These are phyloP conservation scores for Fusarium metavorans DNA, from an alignment of 2,329 filamentous ascomycete species.

Conservation along the genomic window DNA sequence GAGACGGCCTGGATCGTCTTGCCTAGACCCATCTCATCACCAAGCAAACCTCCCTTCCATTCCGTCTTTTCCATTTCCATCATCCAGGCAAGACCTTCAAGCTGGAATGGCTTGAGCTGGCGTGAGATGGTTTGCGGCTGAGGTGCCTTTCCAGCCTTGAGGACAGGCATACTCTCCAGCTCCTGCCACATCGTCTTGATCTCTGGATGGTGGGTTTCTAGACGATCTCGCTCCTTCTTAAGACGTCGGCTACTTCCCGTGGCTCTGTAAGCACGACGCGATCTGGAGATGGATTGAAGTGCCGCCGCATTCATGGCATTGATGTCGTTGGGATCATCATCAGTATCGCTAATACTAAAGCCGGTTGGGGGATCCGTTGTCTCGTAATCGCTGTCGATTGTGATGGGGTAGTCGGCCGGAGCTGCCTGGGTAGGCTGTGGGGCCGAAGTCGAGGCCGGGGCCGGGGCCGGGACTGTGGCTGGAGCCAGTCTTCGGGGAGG, in stretches of 20 bases:
- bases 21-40: constrained; percentile 98
- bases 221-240: constrained; percentile 69
- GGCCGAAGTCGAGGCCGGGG: neutral
- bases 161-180: constrained; percentile 74
- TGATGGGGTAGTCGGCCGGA: neutral
- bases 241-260: constrained; percentile 42
- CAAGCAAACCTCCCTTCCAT: constrained; percentile 90
- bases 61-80: constrained; percentile 84
- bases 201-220: constrained; percentile 82
- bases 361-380: neutral
- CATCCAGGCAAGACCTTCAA: constrained; percentile 97
- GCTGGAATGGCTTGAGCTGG: constrained; percentile 90
- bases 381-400: neutral
- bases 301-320: constrained; percentile 21
- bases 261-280: constrained; percentile 52
- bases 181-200: constrained; percentile 88
- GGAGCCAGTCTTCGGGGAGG: neutral
- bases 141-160: constrained; percentile 63
- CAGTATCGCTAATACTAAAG: constrained; percentile 38
- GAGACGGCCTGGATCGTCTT: constrained; percentile 99
- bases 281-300: constrained; percentile 36
- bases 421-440: neutral
- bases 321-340: constrained; percentile 10
- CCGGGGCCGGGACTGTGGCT: neutral
- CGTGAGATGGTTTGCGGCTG: constrained; percentile 81